Percentiles rank a stretch among this genome's conserved stretches.
These are phyloP conservation scores for Ulota crispa DNA, from an alignment of 225 moss, liverwort and hornwort species.

Conservation along the genomic window DNA sequence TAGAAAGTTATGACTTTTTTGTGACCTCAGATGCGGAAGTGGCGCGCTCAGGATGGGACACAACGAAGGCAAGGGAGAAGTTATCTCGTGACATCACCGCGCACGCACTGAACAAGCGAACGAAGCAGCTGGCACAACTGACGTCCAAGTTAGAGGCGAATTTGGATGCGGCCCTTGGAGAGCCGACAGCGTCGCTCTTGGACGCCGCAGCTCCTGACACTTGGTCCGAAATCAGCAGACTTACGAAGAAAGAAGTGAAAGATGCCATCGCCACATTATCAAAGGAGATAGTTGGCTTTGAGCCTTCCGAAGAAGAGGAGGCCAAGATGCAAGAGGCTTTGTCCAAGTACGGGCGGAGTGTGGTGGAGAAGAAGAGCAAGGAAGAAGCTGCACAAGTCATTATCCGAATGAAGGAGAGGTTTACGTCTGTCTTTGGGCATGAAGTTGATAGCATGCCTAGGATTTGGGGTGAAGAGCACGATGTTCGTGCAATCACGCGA, in stretches of 20 bases:
- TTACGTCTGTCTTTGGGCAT: slow-evolving; percentile 79
- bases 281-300: slow-evolving; percentile 64
- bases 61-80: slow-evolving; percentile 75
- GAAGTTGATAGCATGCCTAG: slow-evolving; percentile 84
- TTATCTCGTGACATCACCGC: slow-evolving; percentile 72
- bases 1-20: neutral
- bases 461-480: slow-evolving; percentile 92
- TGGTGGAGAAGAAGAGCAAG: slow-evolving; percentile 80
- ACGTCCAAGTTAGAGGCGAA: slow-evolving; percentile 50
- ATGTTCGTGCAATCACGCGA: slow-evolving; percentile 81
- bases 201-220: slow-evolving; percentile 82
- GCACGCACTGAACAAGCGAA: slow-evolving; percentile 56
- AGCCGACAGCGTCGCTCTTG: slow-evolving; percentile 66
- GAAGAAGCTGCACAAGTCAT: slow-evolving; percentile 83
- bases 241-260: slow-evolving; percentile 61
- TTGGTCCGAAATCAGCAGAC: slow-evolving; percentile 66
- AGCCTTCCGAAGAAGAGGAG: slow-evolving; percentile 59
- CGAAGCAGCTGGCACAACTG: slow-evolving; percentile 59
- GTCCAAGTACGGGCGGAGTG: slow-evolving; percentile 46
- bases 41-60: slow-evolving; percentile 73
- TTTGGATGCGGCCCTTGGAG: slow-evolving; percentile 59
- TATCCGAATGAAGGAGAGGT: slow-evolving; percentile 88
- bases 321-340: slow-evolving; percentile 34
- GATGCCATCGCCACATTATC: slow-evolving; percentile 45
- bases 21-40: slow-evolving; percentile 66